Evolutionary conservation across 768 basidiomycete genomes (phyloP).

Genomic region (Auricularia heimuer): DNA sequence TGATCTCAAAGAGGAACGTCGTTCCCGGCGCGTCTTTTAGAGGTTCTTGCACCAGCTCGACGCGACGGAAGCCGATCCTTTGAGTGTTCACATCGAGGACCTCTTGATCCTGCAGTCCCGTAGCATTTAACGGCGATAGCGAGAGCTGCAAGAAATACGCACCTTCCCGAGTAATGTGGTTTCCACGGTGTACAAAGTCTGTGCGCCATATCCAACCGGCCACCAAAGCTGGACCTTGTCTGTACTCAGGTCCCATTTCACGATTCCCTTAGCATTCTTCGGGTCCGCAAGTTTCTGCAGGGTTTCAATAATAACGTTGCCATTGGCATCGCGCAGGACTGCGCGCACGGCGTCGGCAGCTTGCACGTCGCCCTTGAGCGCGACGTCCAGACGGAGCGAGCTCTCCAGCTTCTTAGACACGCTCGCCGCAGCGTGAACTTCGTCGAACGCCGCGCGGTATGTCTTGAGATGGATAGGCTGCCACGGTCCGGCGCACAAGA

Average conservation of each 20-base stretch:
- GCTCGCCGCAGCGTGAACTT: slow-evolving; percentile 14
- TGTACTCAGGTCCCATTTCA: slow-evolving; percentile 22
- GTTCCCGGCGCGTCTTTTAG: slow-evolving; percentile 28
- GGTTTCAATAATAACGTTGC: slow-evolving; percentile 8
- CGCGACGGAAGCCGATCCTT: slow-evolving; percentile 34
- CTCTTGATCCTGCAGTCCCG: neutral
- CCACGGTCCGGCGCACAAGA: slow-evolving; percentile 28
- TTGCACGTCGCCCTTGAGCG: slow-evolving; percentile 6
- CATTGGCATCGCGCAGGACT: slow-evolving; percentile 9
- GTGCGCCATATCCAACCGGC: slow-evolving; percentile 31
- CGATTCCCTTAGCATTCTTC: neutral
- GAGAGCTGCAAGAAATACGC: neutral
- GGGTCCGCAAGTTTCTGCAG: neutral
- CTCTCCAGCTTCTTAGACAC: slow-evolving; percentile 18
- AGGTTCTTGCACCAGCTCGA: slow-evolving; percentile 34
- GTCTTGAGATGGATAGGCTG: slow-evolving; percentile 20
- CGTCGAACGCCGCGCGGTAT: slow-evolving; percentile 16
- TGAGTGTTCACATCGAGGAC: slow-evolving; percentile 13
- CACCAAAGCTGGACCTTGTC: slow-evolving; percentile 34
- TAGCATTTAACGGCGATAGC: neutral
- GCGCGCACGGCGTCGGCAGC: slow-evolving; percentile 13
- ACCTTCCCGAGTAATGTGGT: slow-evolving; percentile 23
- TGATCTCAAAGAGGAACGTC: slow-evolving; percentile 41
- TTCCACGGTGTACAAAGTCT: slow-evolving; percentile 29
- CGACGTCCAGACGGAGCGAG: slow-evolving; percentile 18